Conservation (phyloP, 371 early-diverging fungal genomes). For the Sanchytrium tribonematis region DNA sequence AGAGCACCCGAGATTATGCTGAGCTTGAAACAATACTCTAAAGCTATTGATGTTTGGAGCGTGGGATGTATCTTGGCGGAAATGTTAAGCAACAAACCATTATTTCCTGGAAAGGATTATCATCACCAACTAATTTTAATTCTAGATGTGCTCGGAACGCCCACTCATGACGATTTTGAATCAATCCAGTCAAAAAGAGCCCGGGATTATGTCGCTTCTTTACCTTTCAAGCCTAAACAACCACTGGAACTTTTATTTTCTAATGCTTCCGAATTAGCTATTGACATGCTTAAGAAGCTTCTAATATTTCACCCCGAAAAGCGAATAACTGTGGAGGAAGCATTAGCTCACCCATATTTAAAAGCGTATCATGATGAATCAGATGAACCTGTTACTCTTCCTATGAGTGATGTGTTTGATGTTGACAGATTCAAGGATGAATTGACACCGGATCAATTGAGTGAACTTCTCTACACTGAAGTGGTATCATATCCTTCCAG, state of each 20-base stretch:
- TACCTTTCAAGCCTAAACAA: background rate
- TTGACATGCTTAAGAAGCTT: slow-evolving; percentile 65
- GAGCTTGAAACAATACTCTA: slow-evolving; percentile 77
- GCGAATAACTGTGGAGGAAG: slow-evolving; percentile 62
- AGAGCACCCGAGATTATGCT: slow-evolving; percentile 96
- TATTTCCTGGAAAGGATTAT: slow-evolving; percentile 49
- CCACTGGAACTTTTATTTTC: background rate
- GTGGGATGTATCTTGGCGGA: slow-evolving; percentile 94
- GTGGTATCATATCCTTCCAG: background rate
- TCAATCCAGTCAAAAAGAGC: background rate
- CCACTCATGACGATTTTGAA: slow-evolving; percentile 39
- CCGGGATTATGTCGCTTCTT: background rate
- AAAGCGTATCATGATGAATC: slow-evolving; percentile 72
- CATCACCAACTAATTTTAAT: slow-evolving; percentile 68
- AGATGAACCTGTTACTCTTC: slow-evolving; percentile 21
- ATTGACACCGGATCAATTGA: background rate
- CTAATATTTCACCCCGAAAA: slow-evolving; percentile 70
- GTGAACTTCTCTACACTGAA: background rate
- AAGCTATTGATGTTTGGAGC: slow-evolving; percentile 94
- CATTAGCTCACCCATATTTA: slow-evolving; percentile 64
- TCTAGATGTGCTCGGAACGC: slow-evolving; percentile 68
- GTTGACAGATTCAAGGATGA: background rate
- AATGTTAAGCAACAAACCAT: slow-evolving; percentile 66
- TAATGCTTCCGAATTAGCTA: slow-evolving; percentile 17
- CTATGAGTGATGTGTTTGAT: background rate